Conservation (phyloP, 257 asterid genomes). For the Gardenia jasminoides region DNA sequence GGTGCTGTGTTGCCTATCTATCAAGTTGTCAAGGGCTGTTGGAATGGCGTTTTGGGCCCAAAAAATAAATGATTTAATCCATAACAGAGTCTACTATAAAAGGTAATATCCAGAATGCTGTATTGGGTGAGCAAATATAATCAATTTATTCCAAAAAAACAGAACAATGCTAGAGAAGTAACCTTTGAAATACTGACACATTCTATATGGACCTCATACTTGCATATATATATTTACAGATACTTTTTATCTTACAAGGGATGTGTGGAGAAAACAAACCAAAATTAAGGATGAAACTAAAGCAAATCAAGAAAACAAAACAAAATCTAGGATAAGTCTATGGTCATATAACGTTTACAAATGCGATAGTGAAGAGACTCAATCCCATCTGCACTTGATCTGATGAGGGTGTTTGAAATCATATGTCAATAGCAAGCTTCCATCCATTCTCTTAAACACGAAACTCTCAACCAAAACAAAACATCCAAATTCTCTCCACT, state of each 20-base stretch:
- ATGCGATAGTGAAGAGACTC: not conserved
- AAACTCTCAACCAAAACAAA: constrained; percentile 71
- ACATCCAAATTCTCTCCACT: constrained; percentile 39
- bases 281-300: no score
- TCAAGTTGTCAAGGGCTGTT: no score
- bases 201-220: not conserved
- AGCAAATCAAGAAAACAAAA: not conserved
- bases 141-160: not conserved
- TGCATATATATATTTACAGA: not conserved
- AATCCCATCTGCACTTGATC: constrained; percentile 14
- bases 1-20: no score
- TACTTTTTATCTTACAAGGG: not conserved
- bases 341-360: no score
- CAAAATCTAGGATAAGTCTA: not conserved
- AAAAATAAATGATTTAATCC: no score
- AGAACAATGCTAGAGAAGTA: not conserved
- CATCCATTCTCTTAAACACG: constrained; percentile 58
- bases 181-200: not conserved
- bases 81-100: no score
- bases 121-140: not conserved
- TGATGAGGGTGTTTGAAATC: constrained; percentile 49
- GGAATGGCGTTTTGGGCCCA: no score
- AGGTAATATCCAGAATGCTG: no score
- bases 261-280: not conserved
- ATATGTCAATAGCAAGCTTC: constrained; percentile 39